Percentiles rank a stretch among this genome's conserved stretches.
These are phyloP conservation scores for Epichloe glyceriae DNA, from an alignment of 2,329 filamentous ascomycete genomes.

Conservation along the genomic window DNA sequence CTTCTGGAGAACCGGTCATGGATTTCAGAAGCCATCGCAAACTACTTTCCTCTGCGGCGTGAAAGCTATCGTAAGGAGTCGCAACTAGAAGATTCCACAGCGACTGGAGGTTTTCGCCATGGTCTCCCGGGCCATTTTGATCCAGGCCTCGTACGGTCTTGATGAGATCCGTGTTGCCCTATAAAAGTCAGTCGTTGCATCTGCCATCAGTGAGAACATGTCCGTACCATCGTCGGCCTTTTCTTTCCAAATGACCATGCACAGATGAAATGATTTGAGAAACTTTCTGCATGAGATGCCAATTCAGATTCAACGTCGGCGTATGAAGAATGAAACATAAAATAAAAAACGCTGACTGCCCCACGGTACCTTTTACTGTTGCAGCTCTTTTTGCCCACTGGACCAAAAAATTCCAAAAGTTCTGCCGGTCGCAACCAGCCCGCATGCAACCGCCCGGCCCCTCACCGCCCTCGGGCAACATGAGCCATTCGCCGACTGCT, in stretches of 20 bases:
- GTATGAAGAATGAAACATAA: slow-evolving; percentile 1
- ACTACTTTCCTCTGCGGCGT: slow-evolving; percentile 43
- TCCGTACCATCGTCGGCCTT: slow-evolving; percentile 2
- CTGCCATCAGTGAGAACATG: not conserved
- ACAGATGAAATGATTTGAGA: not conserved
- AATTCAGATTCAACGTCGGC: not conserved
- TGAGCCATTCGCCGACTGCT: slow-evolving; percentile 23
- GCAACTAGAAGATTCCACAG: slow-evolving; percentile 37
- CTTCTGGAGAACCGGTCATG: slow-evolving; percentile 35
- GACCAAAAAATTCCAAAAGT: slow-evolving; percentile 30
- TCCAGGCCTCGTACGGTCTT: slow-evolving; percentile 42
- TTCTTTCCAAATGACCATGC: not conserved
- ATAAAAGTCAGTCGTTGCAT: not conserved
- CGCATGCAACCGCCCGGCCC: slow-evolving; percentile 6
- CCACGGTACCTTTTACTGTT: not conserved
- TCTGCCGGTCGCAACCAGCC: slow-evolving; percentile 27
- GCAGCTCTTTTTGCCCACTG: not conserved
- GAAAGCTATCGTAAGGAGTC: slow-evolving; percentile 29
- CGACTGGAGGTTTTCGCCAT: slow-evolving; percentile 33
- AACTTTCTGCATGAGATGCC: not conserved
- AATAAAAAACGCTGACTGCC: slow-evolving; percentile 1
- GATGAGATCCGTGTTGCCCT: slow-evolving; percentile 30
- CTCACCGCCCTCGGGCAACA: slow-evolving; percentile 32
- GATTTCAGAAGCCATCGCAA: slow-evolving; percentile 51
- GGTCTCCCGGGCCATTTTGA: slow-evolving; percentile 31